Evolutionary conservation across 495 filamentous ascomycete species (phyloP).

Genomic region (Achaetomiella virescens): DNA sequence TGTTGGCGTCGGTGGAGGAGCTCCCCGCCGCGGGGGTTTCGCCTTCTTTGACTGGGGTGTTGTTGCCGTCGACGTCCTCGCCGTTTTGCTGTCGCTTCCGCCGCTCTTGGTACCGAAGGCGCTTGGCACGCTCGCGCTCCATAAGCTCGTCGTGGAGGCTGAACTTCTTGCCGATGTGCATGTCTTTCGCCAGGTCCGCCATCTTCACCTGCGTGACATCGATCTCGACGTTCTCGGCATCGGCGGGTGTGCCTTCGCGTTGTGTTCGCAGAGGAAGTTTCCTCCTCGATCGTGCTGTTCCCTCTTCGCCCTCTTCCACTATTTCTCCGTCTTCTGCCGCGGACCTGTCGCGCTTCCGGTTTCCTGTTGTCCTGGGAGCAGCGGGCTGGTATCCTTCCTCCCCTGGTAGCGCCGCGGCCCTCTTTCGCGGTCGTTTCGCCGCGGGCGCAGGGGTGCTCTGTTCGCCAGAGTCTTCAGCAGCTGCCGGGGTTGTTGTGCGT

Average conservation of each 20-base stretch:
- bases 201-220: slow-evolving; percentile 67
- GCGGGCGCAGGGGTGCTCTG: neutral
- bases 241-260: slow-evolving; percentile 62
- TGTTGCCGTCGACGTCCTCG: slow-evolving; percentile 7
- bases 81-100: slow-evolving; percentile 20
- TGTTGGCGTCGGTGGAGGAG: neutral
- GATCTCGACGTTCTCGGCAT: slow-evolving; percentile 66
- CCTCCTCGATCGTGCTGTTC: slow-evolving; percentile 18
- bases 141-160: slow-evolving; percentile 56
- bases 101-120: slow-evolving; percentile 34
- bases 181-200: slow-evolving; percentile 72
- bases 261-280: slow-evolving; percentile 10
- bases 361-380: neutral
- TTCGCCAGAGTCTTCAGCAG: slow-evolving; percentile 5
- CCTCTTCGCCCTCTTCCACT: slow-evolving; percentile 17
- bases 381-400: slow-evolving; percentile 8
- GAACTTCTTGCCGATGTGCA: slow-evolving; percentile 73
- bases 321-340: neutral
- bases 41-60: neutral
- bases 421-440: slow-evolving; percentile 4
- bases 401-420: slow-evolving; percentile 5
- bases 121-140: slow-evolving; percentile 39
- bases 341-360: slow-evolving; percentile 8
- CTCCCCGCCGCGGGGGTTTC: slow-evolving; percentile 6
- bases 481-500: slow-evolving; percentile 9